Evolutionary conservation across 306 rosid genomes (phyloP), one percentile per base, ranked within the genome.

Genomic region (Glycyrrhiza uralensis): DNA sequence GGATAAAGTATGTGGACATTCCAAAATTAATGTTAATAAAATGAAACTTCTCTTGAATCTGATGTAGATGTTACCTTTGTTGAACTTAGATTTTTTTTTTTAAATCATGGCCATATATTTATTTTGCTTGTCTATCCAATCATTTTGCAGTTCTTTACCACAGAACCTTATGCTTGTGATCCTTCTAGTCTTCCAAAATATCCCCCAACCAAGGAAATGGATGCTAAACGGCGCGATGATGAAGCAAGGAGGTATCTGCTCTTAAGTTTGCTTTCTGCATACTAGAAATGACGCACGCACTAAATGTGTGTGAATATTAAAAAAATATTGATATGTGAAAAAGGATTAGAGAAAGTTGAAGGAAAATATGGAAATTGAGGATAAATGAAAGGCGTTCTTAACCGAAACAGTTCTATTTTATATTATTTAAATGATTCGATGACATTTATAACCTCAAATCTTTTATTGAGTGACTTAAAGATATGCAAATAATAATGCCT

Each of bases 131-230:
- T 51, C 61, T 68, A 70, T 80, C 60, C 82, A 59, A 35, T 71
- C 30, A 54, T 69, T 80, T 81, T 82, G 84, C 92, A 92, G 98
- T 86, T 92, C 79, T 92, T 92, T 89, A 83, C 80, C 17, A 85
- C 92, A 33, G 92, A 92, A 79, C 98, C 98, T 64, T 80, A 74
- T 88, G 90, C 98, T 44, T 92, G 98, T 75, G 89, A 88, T 61
- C 98, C 98, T 75, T 87, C 96, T 65, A 86, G 85, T 79, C 96
- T 92, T 76, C 98, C 98, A 60, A 77, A 92, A 77, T 92, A 92
- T 82, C 96, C 98, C 23, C 98, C 98, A 6, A 92, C 90, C 73
- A 92, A 92, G 85, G 98, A 92, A 84, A 87, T 92, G 55, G 98
- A 92, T 80, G 98, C 92, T 35, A 92, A 89, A 83, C 86, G 96